phyloP scores from a whole-genome alignment of 805 yeast genomes.

The Saturnispora gosingensis region DNA sequence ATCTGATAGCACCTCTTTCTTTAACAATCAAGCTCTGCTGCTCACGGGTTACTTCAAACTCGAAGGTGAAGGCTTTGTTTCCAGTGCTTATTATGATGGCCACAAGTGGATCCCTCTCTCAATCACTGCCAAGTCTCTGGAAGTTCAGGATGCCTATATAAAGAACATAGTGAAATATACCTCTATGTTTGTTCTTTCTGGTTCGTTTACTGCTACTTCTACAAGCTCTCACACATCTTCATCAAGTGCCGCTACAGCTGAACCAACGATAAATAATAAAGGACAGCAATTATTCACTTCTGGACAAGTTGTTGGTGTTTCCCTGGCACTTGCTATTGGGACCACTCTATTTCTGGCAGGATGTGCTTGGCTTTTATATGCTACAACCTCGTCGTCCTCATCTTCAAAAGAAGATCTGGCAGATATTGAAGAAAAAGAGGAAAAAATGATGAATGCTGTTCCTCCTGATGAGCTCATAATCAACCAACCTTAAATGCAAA shows the following conservation, averaged over 20 bases:
- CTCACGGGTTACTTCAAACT: slow-evolving; percentile 50
- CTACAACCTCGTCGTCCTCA: slow-evolving; percentile 20
- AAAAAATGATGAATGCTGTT: slow-evolving; percentile 50
- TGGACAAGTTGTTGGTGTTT: slow-evolving; percentile 62
- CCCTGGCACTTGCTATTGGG: slow-evolving; percentile 58
- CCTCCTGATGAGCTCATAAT: slow-evolving; percentile 35
- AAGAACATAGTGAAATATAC: slow-evolving; percentile 30
- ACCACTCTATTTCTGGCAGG: slow-evolving; percentile 32
- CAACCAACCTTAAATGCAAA: background rate
- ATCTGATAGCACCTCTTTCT: slow-evolving; percentile 31
- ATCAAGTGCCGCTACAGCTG: slow-evolving; percentile 7
- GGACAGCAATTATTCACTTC: slow-evolving; percentile 27
- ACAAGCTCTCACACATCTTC: slow-evolving; percentile 8
- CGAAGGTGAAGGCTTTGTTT: slow-evolving; percentile 42
- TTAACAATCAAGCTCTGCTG: slow-evolving; percentile 37
- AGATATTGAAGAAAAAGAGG: slow-evolving; percentile 41
- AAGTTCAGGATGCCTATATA: slow-evolving; percentile 17
- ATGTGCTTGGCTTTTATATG: slow-evolving; percentile 31
- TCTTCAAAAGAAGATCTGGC: slow-evolving; percentile 31
- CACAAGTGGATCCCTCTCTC: slow-evolving; percentile 56
- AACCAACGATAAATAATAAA: slow-evolving; percentile 3
- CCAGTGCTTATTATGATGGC: slow-evolving; percentile 61
- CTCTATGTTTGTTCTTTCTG: slow-evolving; percentile 28
- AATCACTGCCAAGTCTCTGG: slow-evolving; percentile 31
- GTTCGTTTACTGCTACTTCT: slow-evolving; percentile 22